Conservation (phyloP, 2,329 filamentous ascomycete species). For the Monosporascus sp. region DNA sequence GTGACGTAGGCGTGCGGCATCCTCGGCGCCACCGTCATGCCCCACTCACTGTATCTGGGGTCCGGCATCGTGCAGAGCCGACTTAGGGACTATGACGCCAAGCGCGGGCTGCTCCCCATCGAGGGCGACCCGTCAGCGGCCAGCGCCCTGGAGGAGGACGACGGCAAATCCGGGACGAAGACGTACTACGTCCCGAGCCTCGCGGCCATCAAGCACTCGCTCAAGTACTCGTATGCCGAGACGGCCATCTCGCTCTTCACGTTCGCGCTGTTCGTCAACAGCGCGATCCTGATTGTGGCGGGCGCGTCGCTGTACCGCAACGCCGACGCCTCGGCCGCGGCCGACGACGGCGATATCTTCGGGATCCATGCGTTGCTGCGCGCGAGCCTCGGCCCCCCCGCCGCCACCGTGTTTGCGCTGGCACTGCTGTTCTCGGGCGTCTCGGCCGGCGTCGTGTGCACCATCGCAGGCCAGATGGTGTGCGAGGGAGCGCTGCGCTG, state of each 20-base stretch:
- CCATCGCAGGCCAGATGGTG: conserved; percentile 85
- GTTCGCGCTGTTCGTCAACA: conserved; percentile 81
- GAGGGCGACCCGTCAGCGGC: conserved; percentile 20
- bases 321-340: conserved; percentile 56
- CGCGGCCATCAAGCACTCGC: conserved; percentile 65
- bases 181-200: conserved; percentile 65
- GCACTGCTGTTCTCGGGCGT: conserved; percentile 75
- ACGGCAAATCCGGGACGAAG: conserved; percentile 33
- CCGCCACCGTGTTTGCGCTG: conserved; percentile 78
- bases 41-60: conserved; percentile 53
- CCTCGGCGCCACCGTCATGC: conserved; percentile 60
- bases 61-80: conserved; percentile 64
- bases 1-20: conserved; percentile 61
- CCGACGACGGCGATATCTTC: conserved; percentile 54
- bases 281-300: conserved; percentile 74
- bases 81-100: conserved; percentile 56
- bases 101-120: conserved; percentile 45
- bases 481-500: conserved; percentile 76
- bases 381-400: conserved; percentile 62
- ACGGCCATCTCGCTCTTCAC: conserved; percentile 69
- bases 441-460: conserved; percentile 81
- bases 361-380: conserved; percentile 72
- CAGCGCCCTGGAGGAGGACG: conserved; percentile 18
- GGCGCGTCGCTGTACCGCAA: conserved; percentile 68
- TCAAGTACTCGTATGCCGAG: conserved; percentile 69